Percentiles rank a stretch among this genome's conserved stretches.
These are phyloP conservation scores for Blastobotrys mokoenaii DNA, from an alignment of 805 yeast genomes.

Conservation along the genomic window DNA sequence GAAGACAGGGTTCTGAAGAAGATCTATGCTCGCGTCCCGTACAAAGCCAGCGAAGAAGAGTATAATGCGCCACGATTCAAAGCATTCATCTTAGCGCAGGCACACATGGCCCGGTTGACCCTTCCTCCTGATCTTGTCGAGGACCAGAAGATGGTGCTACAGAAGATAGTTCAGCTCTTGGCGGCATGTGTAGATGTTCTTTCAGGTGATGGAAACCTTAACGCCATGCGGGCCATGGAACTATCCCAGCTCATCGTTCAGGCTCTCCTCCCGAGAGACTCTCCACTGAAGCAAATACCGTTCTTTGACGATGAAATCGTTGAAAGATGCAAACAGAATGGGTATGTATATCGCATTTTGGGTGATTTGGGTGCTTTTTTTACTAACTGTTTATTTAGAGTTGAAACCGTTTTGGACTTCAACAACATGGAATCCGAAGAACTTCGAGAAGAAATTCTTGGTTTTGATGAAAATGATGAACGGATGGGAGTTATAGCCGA, in stretches of 20 bases:
- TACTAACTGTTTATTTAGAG: conserved; percentile 27
- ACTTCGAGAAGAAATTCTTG: conserved; percentile 50
- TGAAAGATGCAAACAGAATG: conserved; percentile 41
- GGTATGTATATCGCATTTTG: conserved; percentile 10
- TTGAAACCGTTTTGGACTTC: conserved; percentile 72
- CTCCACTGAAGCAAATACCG: conserved; percentile 77
- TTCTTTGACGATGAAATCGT: conserved; percentile 44
- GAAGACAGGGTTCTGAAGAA: conserved; percentile 44
- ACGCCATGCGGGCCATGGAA: conserved; percentile 79
- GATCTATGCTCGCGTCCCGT: conserved; percentile 54
- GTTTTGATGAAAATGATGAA: conserved; percentile 36
- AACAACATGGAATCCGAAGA: conserved; percentile 64
- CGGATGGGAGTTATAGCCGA: conserved; percentile 60
- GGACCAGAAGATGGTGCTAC: conserved; percentile 50
- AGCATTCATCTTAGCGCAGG: conserved; percentile 68
- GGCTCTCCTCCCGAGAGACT: conserved; percentile 75
- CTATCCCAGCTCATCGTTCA: conserved; percentile 81
- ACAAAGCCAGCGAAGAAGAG: conserved; percentile 38
- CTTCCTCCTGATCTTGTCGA: conserved; percentile 52
- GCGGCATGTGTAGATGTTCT: conserved; percentile 67
- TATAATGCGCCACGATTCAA: conserved; percentile 52
- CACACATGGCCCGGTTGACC: conserved; percentile 61
- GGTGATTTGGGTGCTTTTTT: not conserved
- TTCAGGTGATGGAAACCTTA: conserved; percentile 71
- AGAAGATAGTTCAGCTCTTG: conserved; percentile 41